phyloP scores from a whole-genome alignment of 768 basidiomycete species.

The Phlebiopsis flavidoalba region DNA sequence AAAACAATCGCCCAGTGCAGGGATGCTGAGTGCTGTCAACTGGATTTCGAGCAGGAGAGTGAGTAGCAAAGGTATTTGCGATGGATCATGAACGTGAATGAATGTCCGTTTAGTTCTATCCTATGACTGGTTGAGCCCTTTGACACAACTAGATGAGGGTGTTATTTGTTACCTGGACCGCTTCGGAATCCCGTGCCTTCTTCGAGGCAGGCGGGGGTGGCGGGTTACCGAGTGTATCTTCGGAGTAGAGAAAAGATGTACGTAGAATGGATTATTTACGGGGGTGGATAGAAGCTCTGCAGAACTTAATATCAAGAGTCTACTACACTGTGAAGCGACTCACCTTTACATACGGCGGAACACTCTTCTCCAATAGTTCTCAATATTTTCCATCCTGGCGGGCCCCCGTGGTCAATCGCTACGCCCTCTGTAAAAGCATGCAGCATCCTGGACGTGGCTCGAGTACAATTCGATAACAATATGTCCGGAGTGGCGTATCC shows the following conservation, averaged over 20 bases:
- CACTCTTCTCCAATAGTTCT: not conserved
- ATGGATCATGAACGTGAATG: not conserved
- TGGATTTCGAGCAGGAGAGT: not conserved
- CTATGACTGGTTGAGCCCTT: not conserved
- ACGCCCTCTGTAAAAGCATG: not conserved
- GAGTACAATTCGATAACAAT: not conserved
- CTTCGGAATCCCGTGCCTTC: not conserved
- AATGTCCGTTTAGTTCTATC: not conserved
- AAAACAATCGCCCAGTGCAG: not conserved
- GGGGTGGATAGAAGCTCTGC: not conserved
- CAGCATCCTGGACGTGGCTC: not conserved
- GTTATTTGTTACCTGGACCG: not conserved
- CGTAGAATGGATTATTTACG: not conserved
- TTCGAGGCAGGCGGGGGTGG: not conserved
- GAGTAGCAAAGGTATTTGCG: not conserved
- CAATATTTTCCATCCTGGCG: slow-evolving; percentile 1
- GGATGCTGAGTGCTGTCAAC: not conserved
- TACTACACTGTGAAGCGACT: not conserved
- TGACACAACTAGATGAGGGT: not conserved
- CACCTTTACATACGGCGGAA: not conserved
- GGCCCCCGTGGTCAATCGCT: not conserved
- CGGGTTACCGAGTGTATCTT: not conserved
- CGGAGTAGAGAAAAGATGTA: not conserved
- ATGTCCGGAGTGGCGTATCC: not conserved
- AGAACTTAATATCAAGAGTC: not conserved